Base-by-base conservation (phyloP, 208 protist genomes). In the Wallacemonas sp. region DNA sequence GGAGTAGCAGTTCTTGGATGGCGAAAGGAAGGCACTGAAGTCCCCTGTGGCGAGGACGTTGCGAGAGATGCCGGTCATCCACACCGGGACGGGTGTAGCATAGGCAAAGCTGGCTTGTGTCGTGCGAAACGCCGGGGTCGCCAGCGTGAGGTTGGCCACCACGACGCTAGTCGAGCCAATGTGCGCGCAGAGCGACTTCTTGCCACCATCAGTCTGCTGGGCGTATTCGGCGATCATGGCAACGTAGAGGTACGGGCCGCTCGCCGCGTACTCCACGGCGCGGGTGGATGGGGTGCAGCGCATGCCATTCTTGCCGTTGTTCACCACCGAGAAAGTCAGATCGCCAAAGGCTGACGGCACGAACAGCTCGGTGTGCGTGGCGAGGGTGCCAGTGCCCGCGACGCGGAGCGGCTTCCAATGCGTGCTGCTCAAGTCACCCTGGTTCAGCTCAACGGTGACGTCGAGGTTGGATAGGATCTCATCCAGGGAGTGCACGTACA, bases 291-390 rank as follows among this genome's bases (percentile, higher is more conserved):
- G 72, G 14, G 67, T 74, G 61, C 87, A 90, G 14, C 56, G 49
- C 49, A 43, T 44, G 23, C 87, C 80, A 2, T 73, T 58, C 8
- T 72, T 72, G 30, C 83, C 83, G 52, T 89, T 86, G 69, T 88
- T 89, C 21, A 90, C 69, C 68, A 93, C 69, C 4, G 87, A 82
- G 21, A 93, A 74, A 30, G 58, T 72, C 16, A 89, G 52, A 41
- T 65, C 49, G 4, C 38, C 58, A 23, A 83, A 76, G 47, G 65
- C 32, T 30, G 34, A 29, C 23, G 76, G 71, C 0, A 74, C 63
- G 23, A 92, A 32, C 32, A 75, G 72, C 6, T 56, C 70, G 12
- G 81, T 87, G 62, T 88, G 65, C 21, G 60, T 62, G 11, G 75
- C 68, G n/a, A 61, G 19, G 16, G 85, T 88, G 24, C 80, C 81